Percentiles rank a stretch among this genome's conserved stretches.
These are phyloP conservation scores for Corymbia calophylla DNA, from an alignment of 441 rosid species.

Conservation along the genomic window DNA sequence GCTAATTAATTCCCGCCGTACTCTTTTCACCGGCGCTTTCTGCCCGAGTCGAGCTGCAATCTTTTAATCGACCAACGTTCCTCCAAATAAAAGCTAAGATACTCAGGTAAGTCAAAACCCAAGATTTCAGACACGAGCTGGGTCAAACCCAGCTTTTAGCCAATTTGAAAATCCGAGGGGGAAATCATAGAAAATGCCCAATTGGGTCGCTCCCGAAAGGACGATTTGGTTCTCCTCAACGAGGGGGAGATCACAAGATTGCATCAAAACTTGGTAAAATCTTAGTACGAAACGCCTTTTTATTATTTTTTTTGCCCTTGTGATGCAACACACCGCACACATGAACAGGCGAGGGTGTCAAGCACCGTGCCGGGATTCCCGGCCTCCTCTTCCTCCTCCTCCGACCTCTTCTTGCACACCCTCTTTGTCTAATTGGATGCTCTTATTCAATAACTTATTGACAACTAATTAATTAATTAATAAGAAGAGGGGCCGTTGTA, in stretches of 20 bases:
- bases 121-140: not conserved
- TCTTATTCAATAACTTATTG: not conserved
- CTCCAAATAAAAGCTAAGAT: not conserved
- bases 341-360: not conserved
- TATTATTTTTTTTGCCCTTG: not conserved
- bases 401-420: not conserved
- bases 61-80: not conserved
- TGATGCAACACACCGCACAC: not conserved
- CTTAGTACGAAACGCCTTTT: not conserved
- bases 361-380: not conserved
- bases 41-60: not conserved
- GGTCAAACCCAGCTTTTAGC: not conserved
- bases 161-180: not conserved
- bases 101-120: not conserved
- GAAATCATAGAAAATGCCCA: not conserved
- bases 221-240: not conserved
- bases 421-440: not conserved
- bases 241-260: constrained; percentile 24
- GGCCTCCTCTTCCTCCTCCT: not conserved
- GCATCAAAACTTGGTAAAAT: constrained; percentile 21
- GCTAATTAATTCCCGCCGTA: not conserved
- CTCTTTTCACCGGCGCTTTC: not conserved
- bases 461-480: not conserved
- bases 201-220: not conserved
- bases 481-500: not conserved